A percentile compares a stretch with the other conserved stretches of the same genome.
Evolutionary conservation across 1,284 basidiomycete species (phyloP).

Genomic region (Exobasidium rhododendri): DNA sequence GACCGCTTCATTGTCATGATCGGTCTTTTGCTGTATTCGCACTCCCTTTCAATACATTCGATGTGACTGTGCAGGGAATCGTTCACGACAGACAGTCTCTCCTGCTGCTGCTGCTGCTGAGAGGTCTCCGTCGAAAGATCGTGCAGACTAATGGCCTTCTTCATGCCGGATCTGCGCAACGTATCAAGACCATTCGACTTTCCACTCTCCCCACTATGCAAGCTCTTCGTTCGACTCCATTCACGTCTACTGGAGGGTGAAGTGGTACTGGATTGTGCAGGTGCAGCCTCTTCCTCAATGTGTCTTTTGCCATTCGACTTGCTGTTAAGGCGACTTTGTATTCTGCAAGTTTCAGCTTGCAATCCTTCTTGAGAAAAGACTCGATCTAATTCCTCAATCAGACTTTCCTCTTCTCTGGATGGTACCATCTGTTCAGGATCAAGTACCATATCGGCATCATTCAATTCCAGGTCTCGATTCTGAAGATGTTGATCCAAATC

Average conservation of each 20-base stretch:
- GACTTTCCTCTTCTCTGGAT: background rate
- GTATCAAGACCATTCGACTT: too few species aligned
- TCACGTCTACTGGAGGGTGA: background rate
- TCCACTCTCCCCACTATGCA: background rate
- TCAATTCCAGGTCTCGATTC: background rate
- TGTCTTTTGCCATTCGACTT: too few species aligned
- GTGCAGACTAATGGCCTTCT: background rate
- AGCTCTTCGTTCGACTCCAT: background rate
- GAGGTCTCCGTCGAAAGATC: background rate
- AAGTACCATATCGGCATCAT: background rate
- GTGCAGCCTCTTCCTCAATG: too few species aligned
- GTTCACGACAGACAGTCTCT: too few species aligned
- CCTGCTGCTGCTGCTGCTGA: background rate
- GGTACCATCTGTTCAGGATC: background rate
- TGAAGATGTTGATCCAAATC: background rate
- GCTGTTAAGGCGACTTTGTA: too few species aligned
- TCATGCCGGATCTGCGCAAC: background rate
- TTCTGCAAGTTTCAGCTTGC: background rate
- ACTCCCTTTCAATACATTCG: too few species aligned
- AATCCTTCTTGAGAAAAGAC: constrained; percentile 7
- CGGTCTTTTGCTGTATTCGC: too few species aligned
- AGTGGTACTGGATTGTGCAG: too few species aligned
- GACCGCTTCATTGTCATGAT: too few species aligned
- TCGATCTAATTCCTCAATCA: background rate
- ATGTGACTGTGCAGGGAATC: too few species aligned